Base-by-base conservation (phyloP, 495 filamentous ascomycete species). In the Penicillium coffeae region DNA sequence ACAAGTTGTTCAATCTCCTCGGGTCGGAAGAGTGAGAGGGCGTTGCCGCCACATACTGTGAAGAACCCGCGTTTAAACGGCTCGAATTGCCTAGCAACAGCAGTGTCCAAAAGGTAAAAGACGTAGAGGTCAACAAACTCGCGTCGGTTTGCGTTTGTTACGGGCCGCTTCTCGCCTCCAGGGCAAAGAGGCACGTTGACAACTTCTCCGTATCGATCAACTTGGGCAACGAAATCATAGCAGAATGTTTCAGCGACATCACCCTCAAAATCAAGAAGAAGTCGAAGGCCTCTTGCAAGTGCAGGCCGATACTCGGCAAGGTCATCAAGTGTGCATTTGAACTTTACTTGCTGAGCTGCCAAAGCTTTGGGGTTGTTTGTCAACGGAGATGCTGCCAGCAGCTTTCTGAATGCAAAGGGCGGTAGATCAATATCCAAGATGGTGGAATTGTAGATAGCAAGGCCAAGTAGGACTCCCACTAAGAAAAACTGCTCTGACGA, bases 391-490 rank as follows among this genome's bases (percentile, higher is more conserved):
- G 86, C 77, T 14, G 86, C 84, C 37, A 96, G 73, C 21, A 96
- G 72, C 66, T 95, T 96, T 52, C 88, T 83, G 63, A 96, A 97
- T 1, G 85, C 85, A 62, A 95, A 95, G n/a, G 92, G 90, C 3
- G 91, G 91, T 13, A 97, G 73, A 8, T 88, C 86, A 38, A 97
- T 79, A 59, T 97, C 91, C 5, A 97, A 76, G 56, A 97, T 96
- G 2, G 89, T 97, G 1, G 89, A 94, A 66, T 97, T 96, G 73
- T 97, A 95, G 56, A 97, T 95, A 15, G 91, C 91, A 19, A 97
- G 78, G 3, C 91, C 91, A 20, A 96, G 79, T 22, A 96, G 69
- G 32, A 90, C 88, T 19, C 91, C 91, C 38, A 97, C 88, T 37
- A 97, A 73, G 59, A 91, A 95, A 63, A 88, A 97, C 53, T 96